These are phyloP conservation scores for Eragrostis curvula DNA, from an alignment of 176 grass and related monocot genomes.

Conservation along the genomic window DNA sequence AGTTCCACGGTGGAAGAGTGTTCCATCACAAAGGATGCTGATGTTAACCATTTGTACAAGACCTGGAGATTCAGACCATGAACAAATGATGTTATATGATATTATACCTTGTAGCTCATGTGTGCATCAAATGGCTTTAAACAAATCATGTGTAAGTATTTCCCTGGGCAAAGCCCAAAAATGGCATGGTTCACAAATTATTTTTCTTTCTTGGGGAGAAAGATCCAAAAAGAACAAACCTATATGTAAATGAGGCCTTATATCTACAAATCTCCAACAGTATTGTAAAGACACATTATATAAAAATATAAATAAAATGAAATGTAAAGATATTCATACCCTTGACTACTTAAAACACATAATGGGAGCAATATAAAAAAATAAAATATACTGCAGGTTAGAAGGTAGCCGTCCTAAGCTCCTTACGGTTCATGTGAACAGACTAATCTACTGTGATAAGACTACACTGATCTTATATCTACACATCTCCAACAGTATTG, in stretches of 20 bases:
- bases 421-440: background rate
- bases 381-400: background rate
- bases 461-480: background rate
- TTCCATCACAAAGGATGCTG: constrained; percentile 33
- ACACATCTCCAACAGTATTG: too few species aligned
- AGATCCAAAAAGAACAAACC: background rate
- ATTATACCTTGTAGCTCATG: background rate
- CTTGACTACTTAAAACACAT: background rate
- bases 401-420: background rate
- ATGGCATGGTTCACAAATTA: background rate
- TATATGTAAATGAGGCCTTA: background rate
- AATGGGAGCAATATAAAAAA: constrained; percentile 7
- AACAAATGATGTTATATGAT: background rate
- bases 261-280: background rate
- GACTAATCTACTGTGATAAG: constrained; percentile 5
- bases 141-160: background rate
- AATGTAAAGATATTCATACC: background rate
- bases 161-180: background rate
- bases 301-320: background rate
- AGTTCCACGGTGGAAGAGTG: constrained; percentile 27
- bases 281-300: too few species aligned
- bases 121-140: background rate
- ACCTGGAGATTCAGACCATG: constrained; percentile 30
- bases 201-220: background rate
- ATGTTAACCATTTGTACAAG: constrained; percentile 28